Percentiles rank a stretch among this genome's conserved stretches.
phyloP scores from a whole-genome alignment of 2,329 filamentous ascomycete species.

The Penicillium verrucosum region DNA sequence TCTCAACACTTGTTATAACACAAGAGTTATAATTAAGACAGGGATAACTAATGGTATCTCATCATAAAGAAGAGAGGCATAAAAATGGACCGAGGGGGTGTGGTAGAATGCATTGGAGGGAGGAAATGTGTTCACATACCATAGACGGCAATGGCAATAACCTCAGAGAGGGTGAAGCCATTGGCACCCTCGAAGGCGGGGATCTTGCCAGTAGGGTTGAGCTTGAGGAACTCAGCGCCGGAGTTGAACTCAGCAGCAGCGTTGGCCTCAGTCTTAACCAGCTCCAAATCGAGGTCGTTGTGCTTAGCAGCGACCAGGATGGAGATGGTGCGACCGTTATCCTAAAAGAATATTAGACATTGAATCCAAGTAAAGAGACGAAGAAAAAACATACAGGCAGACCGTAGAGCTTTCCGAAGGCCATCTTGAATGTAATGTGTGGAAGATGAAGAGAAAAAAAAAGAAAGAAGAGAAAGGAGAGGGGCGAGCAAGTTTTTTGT shows the following conservation, averaged over 20 bases:
- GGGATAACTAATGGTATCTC: conserved; percentile 96
- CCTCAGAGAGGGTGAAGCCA: conserved; percentile 84
- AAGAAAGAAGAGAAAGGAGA: conserved; percentile 11
- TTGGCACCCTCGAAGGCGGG: conserved; percentile 90
- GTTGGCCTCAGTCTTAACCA: conserved; percentile 60
- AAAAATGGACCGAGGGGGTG: not conserved
- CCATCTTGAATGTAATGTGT: conserved; percentile 60
- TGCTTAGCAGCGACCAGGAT: conserved; percentile 95
- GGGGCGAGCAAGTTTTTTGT: conserved; percentile 26
- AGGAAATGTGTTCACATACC: conserved; percentile 60
- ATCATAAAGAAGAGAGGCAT: conserved; percentile 51
- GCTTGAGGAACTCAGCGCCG: conserved; percentile 73
- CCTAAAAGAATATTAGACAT: conserved; percentile 49
- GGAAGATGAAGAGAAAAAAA: conserved; percentile 9
- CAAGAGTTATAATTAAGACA: conserved; percentile 93
- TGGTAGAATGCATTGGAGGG: conserved; percentile 4
- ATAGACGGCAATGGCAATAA: conserved; percentile 95
- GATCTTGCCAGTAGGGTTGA: conserved; percentile 85
- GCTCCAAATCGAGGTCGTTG: conserved; percentile 89
- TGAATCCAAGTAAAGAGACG: not conserved
- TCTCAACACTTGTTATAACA: conserved; percentile 69
- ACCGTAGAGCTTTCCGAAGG: conserved; percentile 97
- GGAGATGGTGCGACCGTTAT: conserved; percentile 83
- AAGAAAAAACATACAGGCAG: conserved; percentile 60
- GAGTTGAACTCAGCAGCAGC: conserved; percentile 59